Evolutionary conservation across 2,329 filamentous ascomycete species (phyloP).

Genomic region (Geoglossum cookeanum): DNA sequence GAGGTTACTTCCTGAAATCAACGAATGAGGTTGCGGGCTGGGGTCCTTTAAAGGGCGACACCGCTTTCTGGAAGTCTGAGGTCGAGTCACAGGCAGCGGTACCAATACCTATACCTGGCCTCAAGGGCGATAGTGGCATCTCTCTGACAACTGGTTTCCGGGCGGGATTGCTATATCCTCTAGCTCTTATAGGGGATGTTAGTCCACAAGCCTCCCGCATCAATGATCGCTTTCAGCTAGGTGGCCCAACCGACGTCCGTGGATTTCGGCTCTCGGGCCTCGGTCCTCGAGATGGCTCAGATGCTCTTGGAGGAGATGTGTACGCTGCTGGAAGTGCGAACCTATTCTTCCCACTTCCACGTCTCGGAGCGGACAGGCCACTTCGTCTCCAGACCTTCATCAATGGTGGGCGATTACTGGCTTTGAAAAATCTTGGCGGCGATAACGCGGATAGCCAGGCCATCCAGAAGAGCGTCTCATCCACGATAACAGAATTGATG

Average conservation of each 20-base stretch:
- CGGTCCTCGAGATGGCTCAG: conserved; percentile 67
- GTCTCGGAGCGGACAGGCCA: conserved; percentile 62
- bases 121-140: conserved; percentile 52
- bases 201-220: conserved; percentile 52
- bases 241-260: conserved; percentile 83
- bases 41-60: conserved; percentile 68
- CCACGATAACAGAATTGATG: conserved; percentile 45
- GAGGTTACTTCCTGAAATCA: conserved; percentile 63
- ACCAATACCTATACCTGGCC: conserved; percentile 50
- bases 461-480: conserved; percentile 24
- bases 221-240: conserved; percentile 89
- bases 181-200: conserved; percentile 39
- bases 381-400: conserved; percentile 78
- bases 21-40: conserved; percentile 71
- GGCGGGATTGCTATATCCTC: conserved; percentile 64
- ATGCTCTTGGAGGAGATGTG: conserved; percentile 79
- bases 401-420: conserved; percentile 72
- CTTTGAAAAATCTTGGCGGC: conserved; percentile 40
- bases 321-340: conserved; percentile 81
- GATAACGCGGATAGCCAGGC: conserved; percentile 28
- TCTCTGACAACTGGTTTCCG: conserved; percentile 69
- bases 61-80: conserved; percentile 88
- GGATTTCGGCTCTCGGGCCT: conserved; percentile 82
- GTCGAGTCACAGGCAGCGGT: conserved; percentile 60
- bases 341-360: conserved; percentile 67